Conservation (phyloP, 2,329 filamentous ascomycete genomes). For the Didymella arachidicola region DNA sequence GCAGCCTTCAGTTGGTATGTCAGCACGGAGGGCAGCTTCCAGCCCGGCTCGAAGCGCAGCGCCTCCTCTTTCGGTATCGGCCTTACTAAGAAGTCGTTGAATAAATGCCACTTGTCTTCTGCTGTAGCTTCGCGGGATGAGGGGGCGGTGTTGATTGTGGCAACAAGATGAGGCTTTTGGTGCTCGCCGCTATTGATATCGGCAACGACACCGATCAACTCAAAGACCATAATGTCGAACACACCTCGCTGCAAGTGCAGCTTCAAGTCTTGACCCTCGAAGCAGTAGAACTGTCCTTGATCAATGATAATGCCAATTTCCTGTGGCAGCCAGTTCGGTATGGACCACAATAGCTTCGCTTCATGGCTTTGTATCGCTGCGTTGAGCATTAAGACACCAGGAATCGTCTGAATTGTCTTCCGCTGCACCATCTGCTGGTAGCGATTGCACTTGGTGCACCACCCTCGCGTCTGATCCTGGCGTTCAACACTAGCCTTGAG, state of each 20-base stretch:
- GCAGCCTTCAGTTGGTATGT: conserved; percentile 83
- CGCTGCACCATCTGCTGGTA: conserved; percentile 88
- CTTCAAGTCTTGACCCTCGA: conserved; percentile 88
- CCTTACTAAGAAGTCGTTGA: conserved; percentile 95
- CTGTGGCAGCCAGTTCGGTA: conserved; percentile 88
- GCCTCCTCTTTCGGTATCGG: conserved; percentile 83
- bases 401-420: conserved; percentile 83
- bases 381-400: conserved; percentile 88
- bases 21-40: conserved; percentile 91
- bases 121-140: conserved; percentile 66
- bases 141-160: conserved; percentile 83
- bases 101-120: conserved; percentile 86
- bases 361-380: conserved; percentile 76
- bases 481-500: conserved; percentile 92
- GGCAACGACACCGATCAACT: conserved; percentile 85
- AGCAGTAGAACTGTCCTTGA: conserved; percentile 91
- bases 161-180: conserved; percentile 89
- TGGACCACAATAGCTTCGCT: conserved; percentile 83
- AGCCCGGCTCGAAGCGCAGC: conserved; percentile 84
- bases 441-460: conserved; percentile 88
- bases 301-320: conserved; percentile 93
- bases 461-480: conserved; percentile 87
- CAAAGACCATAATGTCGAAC: conserved; percentile 86
- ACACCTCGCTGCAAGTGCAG: conserved; percentile 79
- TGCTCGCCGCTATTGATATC: conserved; percentile 87